Evolutionary conservation across 1,284 basidiomycete genomes (phyloP).

Genomic region (Ceratobasidium sp.): DNA sequence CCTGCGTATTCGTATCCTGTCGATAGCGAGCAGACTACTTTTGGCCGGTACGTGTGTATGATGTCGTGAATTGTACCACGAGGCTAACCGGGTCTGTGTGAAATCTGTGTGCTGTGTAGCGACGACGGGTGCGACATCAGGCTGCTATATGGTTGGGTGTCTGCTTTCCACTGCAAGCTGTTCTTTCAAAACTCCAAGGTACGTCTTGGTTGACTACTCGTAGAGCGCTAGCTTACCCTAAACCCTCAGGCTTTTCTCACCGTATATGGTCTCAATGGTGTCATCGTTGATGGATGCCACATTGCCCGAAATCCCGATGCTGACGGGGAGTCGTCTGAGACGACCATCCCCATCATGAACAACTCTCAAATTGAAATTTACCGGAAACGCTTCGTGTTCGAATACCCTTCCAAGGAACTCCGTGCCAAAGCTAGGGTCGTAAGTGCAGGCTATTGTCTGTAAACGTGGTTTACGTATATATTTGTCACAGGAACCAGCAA

Average conservation of each 20-base stretch:
- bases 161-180: conserved; percentile 72
- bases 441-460: conserved; percentile 19
- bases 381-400: conserved; percentile 75
- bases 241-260: conserved; percentile 70
- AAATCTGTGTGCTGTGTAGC: conserved; percentile 48
- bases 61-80: conserved; percentile 35
- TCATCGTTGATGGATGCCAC: conserved; percentile 69
- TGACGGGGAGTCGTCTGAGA: conserved; percentile 60
- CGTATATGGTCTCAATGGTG: conserved; percentile 69
- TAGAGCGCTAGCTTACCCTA: conserved; percentile 6
- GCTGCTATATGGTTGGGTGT: conserved; percentile 74
- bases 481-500: conserved; percentile 49
- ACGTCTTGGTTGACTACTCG: conserved; percentile 47
- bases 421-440: conserved; percentile 55
- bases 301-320: conserved; percentile 44
- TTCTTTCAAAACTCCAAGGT: conserved; percentile 76
- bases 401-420: conserved; percentile 79
- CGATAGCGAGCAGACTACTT: conserved; percentile 73
- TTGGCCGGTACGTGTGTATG: conserved; percentile 67
- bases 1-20: conserved; percentile 74
- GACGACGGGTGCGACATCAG: conserved; percentile 68
- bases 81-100: conserved; percentile 12
- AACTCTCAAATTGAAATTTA: conserved; percentile 75
- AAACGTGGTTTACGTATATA: conserved; percentile 29
- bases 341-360: conserved; percentile 71